Percentiles rank a stretch among this genome's conserved stretches.
These are phyloP conservation scores for Suhomyces tanzawaensis DNA, from an alignment of 805 yeast genomes.

Conservation along the genomic window DNA sequence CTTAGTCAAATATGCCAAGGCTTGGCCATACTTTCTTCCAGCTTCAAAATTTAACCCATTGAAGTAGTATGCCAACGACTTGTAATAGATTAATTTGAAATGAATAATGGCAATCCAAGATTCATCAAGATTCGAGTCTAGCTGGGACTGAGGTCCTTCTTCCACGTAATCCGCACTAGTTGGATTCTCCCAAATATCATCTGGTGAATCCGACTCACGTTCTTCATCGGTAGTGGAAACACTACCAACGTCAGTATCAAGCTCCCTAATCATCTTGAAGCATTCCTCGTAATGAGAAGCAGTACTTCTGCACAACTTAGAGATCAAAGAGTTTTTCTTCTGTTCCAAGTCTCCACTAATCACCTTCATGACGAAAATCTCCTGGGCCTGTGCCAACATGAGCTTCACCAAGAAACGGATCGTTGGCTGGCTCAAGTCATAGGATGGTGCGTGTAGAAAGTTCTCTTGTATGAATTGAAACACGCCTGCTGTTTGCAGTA, in stretches of 20 bases:
- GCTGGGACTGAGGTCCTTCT: slow-evolving; percentile 12
- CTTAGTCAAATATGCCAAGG: slow-evolving; percentile 60
- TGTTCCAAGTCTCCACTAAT: slow-evolving; percentile 50
- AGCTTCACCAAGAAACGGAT: slow-evolving; percentile 60
- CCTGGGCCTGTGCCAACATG: slow-evolving; percentile 87
- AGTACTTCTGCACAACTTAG: slow-evolving; percentile 70
- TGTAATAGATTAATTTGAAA: slow-evolving; percentile 54
- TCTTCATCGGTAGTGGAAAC: not conserved
- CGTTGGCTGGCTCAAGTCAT: slow-evolving; percentile 69
- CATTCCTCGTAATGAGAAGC: slow-evolving; percentile 55
- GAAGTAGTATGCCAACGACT: slow-evolving; percentile 59
- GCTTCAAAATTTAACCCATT: slow-evolving; percentile 55
- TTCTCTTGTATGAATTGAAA: slow-evolving; percentile 70
- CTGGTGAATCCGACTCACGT: not conserved
- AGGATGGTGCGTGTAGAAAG: slow-evolving; percentile 85
- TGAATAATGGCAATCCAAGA: slow-evolving; percentile 53
- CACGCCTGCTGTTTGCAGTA: slow-evolving; percentile 79
- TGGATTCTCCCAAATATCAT: slow-evolving; percentile 3
- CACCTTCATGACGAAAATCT: slow-evolving; percentile 66
- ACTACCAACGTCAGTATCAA: slow-evolving; percentile 12
- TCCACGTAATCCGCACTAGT: slow-evolving; percentile 7
- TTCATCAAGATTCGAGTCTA: slow-evolving; percentile 29
- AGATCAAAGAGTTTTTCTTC: slow-evolving; percentile 63
- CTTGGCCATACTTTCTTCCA: slow-evolving; percentile 65
- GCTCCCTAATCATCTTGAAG: slow-evolving; percentile 37